phyloP scores from a whole-genome alignment of 208 protist genomes.

The Crithidia expoeki region DNA sequence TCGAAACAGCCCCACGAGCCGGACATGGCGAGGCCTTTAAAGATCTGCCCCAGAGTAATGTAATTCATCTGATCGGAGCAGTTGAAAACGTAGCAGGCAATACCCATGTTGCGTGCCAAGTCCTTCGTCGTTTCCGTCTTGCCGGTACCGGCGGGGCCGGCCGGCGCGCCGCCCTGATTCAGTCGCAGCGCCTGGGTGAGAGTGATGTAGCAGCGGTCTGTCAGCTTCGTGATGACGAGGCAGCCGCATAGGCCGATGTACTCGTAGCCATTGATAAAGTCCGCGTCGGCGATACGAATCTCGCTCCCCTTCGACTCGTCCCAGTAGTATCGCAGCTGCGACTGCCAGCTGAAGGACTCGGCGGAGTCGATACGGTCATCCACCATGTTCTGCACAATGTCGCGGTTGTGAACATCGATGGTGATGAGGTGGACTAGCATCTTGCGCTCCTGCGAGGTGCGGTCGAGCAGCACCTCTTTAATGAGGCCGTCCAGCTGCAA shows the following conservation, averaged over 20 bases:
- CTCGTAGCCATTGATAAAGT: conserved; percentile 98
- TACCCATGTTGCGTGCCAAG: conserved; percentile 94
- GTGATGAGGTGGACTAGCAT: conserved; percentile 99
- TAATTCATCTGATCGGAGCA: conserved; percentile 99
- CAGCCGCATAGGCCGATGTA: conserved; percentile 98
- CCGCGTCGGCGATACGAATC: conserved; percentile 97
- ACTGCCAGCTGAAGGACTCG: conserved; percentile 97
- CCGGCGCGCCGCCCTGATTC: conserved; percentile 92
- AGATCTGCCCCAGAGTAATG: conserved; percentile 97
- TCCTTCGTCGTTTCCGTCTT: conserved; percentile 97
- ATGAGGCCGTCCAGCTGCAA: conserved; percentile 94
- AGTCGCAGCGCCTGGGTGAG: conserved; percentile 94
- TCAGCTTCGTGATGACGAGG: conserved; percentile 98
- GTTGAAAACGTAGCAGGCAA: conserved; percentile 96
- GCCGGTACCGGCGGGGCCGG: conserved; percentile 93
- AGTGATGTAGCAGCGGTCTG: conserved; percentile 99
- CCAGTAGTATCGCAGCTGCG: conserved; percentile 97
- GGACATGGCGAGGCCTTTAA: conserved; percentile 96
- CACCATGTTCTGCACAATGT: conserved; percentile 94
- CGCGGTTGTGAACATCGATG: conserved; percentile 97
- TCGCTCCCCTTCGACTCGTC: conserved; percentile 94
- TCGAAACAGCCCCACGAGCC: conserved; percentile 98
- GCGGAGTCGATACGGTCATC: conserved; percentile 94
- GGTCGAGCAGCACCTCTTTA: conserved; percentile 94
- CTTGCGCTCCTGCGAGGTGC: conserved; percentile 92